These are phyloP conservation scores for Sistotremastrum niveocremeum DNA, from an alignment of 768 basidiomycete species.

Conservation along the genomic window DNA sequence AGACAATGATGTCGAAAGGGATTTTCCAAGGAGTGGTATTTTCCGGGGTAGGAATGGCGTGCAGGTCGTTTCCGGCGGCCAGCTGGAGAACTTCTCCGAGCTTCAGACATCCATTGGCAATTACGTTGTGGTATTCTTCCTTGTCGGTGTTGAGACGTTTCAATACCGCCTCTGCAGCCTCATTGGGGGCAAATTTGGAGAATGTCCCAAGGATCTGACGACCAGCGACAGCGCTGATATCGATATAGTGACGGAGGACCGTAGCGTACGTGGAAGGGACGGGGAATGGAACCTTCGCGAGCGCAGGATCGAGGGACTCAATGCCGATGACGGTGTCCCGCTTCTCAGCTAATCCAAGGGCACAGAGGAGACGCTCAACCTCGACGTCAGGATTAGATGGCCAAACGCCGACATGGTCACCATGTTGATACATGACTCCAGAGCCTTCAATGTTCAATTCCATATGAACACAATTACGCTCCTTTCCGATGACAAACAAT, in stretches of 20 bases:
- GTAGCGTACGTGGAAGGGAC: conserved; percentile 90
- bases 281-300: conserved; percentile 98
- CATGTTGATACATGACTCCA: conserved; percentile 97
- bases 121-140: conserved; percentile 68
- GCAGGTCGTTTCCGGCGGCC: conserved; percentile 69
- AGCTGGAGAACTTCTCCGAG: conserved; percentile 88
- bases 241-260: conserved; percentile 92
- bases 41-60: conserved; percentile 38
- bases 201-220: conserved; percentile 84
- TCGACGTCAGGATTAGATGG: conserved; percentile 88
- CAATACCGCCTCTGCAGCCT: conserved; percentile 61
- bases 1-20: conserved; percentile 94
- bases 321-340: conserved; percentile 78
- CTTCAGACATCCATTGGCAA: conserved; percentile 75
- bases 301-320: conserved; percentile 92
- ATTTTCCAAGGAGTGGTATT: conserved; percentile 83
- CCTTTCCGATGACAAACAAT: conserved; percentile 59
- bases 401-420: conserved; percentile 97
- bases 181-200: conserved; percentile 77
- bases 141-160: conserved; percentile 74
- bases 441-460: conserved; percentile 91
- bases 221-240: conserved; percentile 88
- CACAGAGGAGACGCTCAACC: conserved; percentile 76
- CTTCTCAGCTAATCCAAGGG: conserved; percentile 74
- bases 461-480: conserved; percentile 88